A percentile compares a stretch with the other conserved stretches of the same genome.
Evolutionary conservation across 2,329 filamentous ascomycete species (phyloP).

Genomic region (Colletotrichum viniferum): DNA sequence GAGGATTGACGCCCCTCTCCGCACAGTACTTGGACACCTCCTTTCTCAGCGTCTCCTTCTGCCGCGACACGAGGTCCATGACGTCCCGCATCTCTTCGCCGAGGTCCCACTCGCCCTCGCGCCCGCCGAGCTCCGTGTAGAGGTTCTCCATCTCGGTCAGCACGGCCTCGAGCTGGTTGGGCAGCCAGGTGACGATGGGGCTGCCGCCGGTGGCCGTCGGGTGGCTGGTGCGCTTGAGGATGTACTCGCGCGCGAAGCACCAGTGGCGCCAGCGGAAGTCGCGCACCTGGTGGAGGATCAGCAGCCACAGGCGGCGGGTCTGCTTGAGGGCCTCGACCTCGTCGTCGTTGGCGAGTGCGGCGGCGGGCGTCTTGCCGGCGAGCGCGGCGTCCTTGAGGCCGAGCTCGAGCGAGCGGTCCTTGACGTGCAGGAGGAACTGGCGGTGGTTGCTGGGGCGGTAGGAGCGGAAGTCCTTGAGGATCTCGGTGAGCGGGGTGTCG

Average conservation of each 20-base stretch:
- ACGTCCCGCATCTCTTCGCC: conserved; percentile 58
- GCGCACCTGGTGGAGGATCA: conserved; percentile 74
- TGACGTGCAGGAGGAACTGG: conserved; percentile 78
- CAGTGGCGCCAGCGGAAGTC: conserved; percentile 86
- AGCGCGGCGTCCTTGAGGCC: conserved; percentile 66
- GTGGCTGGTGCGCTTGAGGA: conserved; percentile 77
- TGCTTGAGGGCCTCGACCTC: conserved; percentile 51
- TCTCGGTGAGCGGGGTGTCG: conserved; percentile 83
- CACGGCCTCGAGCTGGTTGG: conserved; percentile 79
- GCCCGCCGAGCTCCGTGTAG: conserved; percentile 49
- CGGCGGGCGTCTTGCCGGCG: conserved; percentile 17
- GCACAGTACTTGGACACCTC: conserved; percentile 78
- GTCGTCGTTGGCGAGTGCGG: conserved; percentile 23
- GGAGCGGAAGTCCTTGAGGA: conserved; percentile 85
- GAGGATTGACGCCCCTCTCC: conserved; percentile 54
- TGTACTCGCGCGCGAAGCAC: conserved; percentile 86
- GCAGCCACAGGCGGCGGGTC: conserved; percentile 65
- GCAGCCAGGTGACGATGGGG: conserved; percentile 84
- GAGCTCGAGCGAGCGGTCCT: conserved; percentile 49
- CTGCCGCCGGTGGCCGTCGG: conserved; percentile 81
- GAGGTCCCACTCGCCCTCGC: conserved; percentile 44
- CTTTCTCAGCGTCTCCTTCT: conserved; percentile 70
- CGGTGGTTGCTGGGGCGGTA: conserved; percentile 91
- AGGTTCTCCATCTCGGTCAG: conserved; percentile 71
- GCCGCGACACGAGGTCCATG: conserved; percentile 68